A percentile compares a stretch with the other conserved stretches of the same genome.
These are phyloP conservation scores for Phytopythium boreale DNA, from an alignment of 352 stramenopile genomes.

Conservation along the genomic window DNA sequence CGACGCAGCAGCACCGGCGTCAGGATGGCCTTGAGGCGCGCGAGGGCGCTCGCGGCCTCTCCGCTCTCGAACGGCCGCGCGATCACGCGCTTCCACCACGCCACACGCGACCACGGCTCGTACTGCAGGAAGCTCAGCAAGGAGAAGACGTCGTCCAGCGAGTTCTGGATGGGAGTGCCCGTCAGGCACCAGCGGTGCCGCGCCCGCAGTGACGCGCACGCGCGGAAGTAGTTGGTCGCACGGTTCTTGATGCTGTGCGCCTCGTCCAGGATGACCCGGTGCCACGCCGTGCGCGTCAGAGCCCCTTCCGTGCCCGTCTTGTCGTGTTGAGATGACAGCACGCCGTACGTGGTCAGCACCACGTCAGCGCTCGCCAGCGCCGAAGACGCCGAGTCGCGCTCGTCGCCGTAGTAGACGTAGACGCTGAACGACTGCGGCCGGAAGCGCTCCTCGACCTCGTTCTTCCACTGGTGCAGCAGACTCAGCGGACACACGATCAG, in stretches of 20 bases:
- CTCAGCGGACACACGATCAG: slow-evolving; percentile 87
- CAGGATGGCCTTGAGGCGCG: slow-evolving; percentile 64
- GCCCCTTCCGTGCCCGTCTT: slow-evolving; percentile 10
- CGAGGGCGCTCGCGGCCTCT: slow-evolving; percentile 51
- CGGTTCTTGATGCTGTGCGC: slow-evolving; percentile 91
- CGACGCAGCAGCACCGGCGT: slow-evolving; percentile 78
- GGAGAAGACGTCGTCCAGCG: slow-evolving; percentile 83
- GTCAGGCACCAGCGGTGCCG: slow-evolving; percentile 88
- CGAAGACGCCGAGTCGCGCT: slow-evolving; percentile 21
- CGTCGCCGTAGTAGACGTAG: slow-evolving; percentile 72
- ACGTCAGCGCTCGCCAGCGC: slow-evolving; percentile 51
- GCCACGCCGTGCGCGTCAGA: slow-evolving; percentile 52
- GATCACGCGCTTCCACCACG: slow-evolving; percentile 87
- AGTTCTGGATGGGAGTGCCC: slow-evolving; percentile 89
- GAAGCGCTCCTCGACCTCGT: slow-evolving; percentile 74
- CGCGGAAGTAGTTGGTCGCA: slow-evolving; percentile 64
- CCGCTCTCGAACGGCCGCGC: slow-evolving; percentile 71
- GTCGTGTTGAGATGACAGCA: slow-evolving; percentile 68
- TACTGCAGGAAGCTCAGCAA: slow-evolving; percentile 84
- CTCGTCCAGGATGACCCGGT: slow-evolving; percentile 90
- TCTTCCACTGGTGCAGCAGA: slow-evolving; percentile 87
- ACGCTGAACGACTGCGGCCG: slow-evolving; percentile 44
- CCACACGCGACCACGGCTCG: slow-evolving; percentile 76
- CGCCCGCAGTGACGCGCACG: slow-evolving; percentile 48
- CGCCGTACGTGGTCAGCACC: slow-evolving; percentile 84